Conservation (phyloP, 116 monocot species). For the Trichopus zeylanicus region DNA sequence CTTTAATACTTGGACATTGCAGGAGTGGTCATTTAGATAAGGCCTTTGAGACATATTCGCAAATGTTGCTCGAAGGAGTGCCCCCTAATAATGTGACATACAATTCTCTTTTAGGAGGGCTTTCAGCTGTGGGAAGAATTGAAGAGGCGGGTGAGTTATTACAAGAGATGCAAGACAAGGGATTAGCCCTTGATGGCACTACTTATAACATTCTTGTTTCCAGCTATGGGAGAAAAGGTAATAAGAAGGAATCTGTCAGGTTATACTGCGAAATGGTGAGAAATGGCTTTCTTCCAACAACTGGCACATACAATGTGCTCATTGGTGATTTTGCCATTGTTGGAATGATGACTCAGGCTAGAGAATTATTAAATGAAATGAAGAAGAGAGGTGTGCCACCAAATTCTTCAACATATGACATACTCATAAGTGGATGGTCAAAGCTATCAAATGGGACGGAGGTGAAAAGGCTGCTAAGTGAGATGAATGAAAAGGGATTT, state of each 20-base stretch:
- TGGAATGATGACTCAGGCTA: conserved; percentile 87
- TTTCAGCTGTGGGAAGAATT: conserved; percentile 48
- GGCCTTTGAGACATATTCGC: conserved; percentile 40
- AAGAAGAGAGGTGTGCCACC: conserved; percentile 54
- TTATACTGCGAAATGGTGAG: conserved; percentile 85
- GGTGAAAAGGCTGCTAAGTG: conserved; percentile 51
- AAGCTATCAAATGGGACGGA: conserved; percentile 46
- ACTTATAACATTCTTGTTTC: conserved; percentile 77
- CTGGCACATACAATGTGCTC: conserved; percentile 81
- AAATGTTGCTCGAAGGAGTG: conserved; percentile 46
- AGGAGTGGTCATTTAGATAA: conserved; percentile 64
- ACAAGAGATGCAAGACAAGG: conserved; percentile 53
- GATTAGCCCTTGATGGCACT: conserved; percentile 33
- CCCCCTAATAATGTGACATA: conserved; percentile 64
- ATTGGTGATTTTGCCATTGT: conserved; percentile 70
- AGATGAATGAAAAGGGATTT: conserved; percentile 73
- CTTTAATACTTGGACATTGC: conserved; percentile 77
- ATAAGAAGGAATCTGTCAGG: conserved; percentile 65
- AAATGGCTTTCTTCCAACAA: conserved; percentile 62
- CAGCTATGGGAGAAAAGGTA: conserved; percentile 57
- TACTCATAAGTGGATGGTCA: conserved; percentile 82
- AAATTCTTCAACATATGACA: conserved; percentile 82
- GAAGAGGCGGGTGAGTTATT: conserved; percentile 46
- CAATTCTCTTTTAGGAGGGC: conserved; percentile 55
- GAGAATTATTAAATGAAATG: conserved; percentile 75